These are phyloP conservation scores for Furcasterigmium sp. DNA, from an alignment of 2,329 filamentous ascomycete genomes.

Conservation along the genomic window DNA sequence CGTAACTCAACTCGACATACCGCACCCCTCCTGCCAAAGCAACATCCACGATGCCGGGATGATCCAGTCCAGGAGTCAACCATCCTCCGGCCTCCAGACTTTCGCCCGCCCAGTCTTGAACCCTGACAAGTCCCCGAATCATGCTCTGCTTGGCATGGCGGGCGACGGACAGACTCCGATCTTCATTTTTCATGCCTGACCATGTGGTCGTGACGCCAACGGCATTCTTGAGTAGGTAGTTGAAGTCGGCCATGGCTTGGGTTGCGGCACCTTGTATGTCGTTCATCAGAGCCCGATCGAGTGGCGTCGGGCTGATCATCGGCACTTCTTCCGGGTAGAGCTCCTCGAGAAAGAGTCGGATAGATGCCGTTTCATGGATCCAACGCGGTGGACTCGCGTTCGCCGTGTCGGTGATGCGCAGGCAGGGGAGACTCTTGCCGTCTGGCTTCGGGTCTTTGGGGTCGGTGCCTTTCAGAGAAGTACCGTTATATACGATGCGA, in stretches of 20 bases:
- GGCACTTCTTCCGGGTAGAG: conserved; percentile 4
- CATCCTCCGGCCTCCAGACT: conserved; percentile 11
- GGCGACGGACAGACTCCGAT: conserved; percentile 10
- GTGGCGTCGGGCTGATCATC: not conserved
- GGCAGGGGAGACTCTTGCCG: conserved; percentile 11
- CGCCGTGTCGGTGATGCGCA: conserved; percentile 11
- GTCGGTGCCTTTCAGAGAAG: conserved; percentile 4
- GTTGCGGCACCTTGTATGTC: conserved; percentile 12
- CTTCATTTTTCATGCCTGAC: conserved; percentile 8
- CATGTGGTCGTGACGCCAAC: conserved; percentile 7
- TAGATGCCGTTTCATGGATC: conserved; percentile 14
- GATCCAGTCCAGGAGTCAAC: conserved; percentile 14
- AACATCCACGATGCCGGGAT: conserved; percentile 13
- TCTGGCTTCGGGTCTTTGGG: conserved; percentile 12
- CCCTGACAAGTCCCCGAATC: conserved; percentile 7
- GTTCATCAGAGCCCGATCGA: conserved; percentile 5
- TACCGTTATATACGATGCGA: conserved; percentile 5
- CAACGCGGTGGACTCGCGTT: conserved; percentile 6
- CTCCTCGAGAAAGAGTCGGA: conserved; percentile 13
- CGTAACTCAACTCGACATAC: conserved; percentile 13
- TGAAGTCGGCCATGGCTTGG: conserved; percentile 5
- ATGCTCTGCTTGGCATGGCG: conserved; percentile 7
- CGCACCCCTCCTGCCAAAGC: conserved; percentile 10
- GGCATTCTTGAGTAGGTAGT: conserved; percentile 11
- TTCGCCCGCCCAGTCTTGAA: conserved; percentile 9